Evolutionary conservation across 176 grass and related monocot species (phyloP), one percentile per base, ranked within the genome.

Genomic region (Lolium perenne): DNA sequence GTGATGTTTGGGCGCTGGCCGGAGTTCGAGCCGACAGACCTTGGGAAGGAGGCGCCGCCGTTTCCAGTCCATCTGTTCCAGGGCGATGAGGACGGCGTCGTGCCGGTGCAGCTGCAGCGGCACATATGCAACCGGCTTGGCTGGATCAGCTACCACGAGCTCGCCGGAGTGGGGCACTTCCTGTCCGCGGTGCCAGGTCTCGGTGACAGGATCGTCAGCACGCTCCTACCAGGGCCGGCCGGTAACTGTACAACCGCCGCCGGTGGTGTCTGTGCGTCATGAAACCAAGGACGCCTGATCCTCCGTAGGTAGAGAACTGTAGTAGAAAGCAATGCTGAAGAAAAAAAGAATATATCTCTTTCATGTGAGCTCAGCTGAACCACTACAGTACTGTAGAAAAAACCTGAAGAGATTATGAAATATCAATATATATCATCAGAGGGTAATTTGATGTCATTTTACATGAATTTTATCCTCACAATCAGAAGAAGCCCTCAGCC

Each of bases 1-100:
- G 94, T 98, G 48, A 96, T 98, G 97, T 98, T 98, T 40, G 97
- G 97, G 7, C 82, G 90, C 78, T 98, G 97, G 89, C 48, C 87
- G 87, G 92, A 96, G 74, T 98, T 98, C 54, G 97, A 98, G 84
- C 97, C 97, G 4, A 92, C 91, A 61, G 94, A 94, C 60, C 88
- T 99, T 26, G 50, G 73, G 13, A 77, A 90, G 80, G 74, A 53
- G 50, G 38, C 35, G 38, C 80, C 77, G 25, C 80, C 94, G 35
- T 96, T 91, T 84, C 97, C 90, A 0, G 97, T 97, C 59, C 94
- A 99, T 80, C 49, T 96, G 10, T 99, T 95, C 92, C 97, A 99
- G 82, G 94, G 94, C 23, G 94, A 94, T 6, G 92, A 99, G 72
- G 97, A 99, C 82, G 90, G 94, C 11, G 90, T 97, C 41, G 97